Evolutionary conservation across 768 basidiomycete species (phyloP).

Genomic region (Tricholoma matsutake): DNA sequence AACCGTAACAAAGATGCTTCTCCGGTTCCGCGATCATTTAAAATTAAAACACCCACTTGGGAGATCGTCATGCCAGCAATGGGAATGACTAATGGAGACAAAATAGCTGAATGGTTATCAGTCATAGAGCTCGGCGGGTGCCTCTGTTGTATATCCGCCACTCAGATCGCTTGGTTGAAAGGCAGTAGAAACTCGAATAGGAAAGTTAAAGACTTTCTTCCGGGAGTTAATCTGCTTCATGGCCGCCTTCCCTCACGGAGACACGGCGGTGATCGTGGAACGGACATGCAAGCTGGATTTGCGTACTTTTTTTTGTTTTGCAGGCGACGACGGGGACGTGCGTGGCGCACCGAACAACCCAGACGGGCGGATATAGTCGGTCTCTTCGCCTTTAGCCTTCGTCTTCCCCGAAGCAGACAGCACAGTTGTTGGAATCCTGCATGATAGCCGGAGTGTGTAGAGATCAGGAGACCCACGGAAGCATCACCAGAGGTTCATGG

Average conservation of each 20-base stretch:
- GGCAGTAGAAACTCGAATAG: background rate
- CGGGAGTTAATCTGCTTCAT: background rate
- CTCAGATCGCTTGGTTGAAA: background rate
- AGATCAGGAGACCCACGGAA: background rate
- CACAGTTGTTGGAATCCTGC: background rate
- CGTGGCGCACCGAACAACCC: background rate
- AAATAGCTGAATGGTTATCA: background rate
- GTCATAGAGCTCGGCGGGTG: too few relatives aligned
- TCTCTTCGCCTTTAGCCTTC: background rate
- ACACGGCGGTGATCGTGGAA: background rate
- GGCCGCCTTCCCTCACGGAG: background rate
- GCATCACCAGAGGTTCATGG: background rate
- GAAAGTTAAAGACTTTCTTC: background rate
- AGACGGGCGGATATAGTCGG: background rate
- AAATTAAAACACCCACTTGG: background rate
- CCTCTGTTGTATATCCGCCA: background rate
- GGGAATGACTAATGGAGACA: background rate
- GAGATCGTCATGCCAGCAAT: background rate
- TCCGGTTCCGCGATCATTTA: background rate
- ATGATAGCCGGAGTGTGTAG: background rate
- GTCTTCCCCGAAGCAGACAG: background rate
- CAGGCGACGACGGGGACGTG: background rate
- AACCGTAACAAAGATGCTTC: too few relatives aligned
- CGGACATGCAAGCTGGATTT: background rate
- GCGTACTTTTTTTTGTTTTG: background rate